phyloP scores from a whole-genome alignment of 768 basidiomycete genomes.

The Panaeolus papilionaceus region DNA sequence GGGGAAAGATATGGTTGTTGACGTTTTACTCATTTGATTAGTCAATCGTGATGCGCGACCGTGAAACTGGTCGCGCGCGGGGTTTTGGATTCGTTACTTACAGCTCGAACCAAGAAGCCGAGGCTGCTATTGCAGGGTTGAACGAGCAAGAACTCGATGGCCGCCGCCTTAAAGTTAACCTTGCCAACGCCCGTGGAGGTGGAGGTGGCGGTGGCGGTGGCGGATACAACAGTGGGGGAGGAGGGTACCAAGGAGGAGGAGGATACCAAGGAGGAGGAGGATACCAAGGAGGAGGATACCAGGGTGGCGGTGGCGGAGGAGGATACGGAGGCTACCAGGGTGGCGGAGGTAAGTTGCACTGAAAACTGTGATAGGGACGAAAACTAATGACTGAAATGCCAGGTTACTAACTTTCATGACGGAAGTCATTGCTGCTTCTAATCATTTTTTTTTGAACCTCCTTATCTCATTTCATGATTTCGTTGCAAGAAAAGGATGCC shows the following conservation, averaged over 20 bases:
- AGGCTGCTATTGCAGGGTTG: slow-evolving; percentile 74
- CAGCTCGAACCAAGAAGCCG: slow-evolving; percentile 65
- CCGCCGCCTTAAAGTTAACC: slow-evolving; percentile 87
- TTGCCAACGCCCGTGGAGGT: slow-evolving; percentile 72
- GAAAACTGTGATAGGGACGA: background rate
- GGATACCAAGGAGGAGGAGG: slow-evolving; percentile 31
- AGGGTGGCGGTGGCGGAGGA: slow-evolving; percentile 34
- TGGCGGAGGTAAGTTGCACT: slow-evolving; percentile 17
- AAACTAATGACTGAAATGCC: too few relatives aligned
- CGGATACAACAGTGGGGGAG: slow-evolving; percentile 32
- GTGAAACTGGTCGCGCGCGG: slow-evolving; percentile 95
- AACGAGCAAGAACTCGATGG: slow-evolving; percentile 96
- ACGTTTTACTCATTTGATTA: slow-evolving; percentile 47
- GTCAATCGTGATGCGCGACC: slow-evolving; percentile 99
- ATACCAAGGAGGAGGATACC: slow-evolving; percentile 20
- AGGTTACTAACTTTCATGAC: slow-evolving; percentile 19
- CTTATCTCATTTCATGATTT: slow-evolving; percentile 6
- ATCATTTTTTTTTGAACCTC: background rate
- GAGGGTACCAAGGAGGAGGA: slow-evolving; percentile 29
- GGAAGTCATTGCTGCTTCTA: background rate
- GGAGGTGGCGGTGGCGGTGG: slow-evolving; percentile 43
- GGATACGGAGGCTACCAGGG: slow-evolving; percentile 31
- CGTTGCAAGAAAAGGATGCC: slow-evolving; percentile 3
- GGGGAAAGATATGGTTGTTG: slow-evolving; percentile 30
- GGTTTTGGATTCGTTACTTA: slow-evolving; percentile 97